Percentiles rank a stretch among this genome's conserved stretches.
These are phyloP conservation scores for Carallia pectinifolia DNA, from an alignment of 345 rosid genomes.

Conservation along the genomic window DNA sequence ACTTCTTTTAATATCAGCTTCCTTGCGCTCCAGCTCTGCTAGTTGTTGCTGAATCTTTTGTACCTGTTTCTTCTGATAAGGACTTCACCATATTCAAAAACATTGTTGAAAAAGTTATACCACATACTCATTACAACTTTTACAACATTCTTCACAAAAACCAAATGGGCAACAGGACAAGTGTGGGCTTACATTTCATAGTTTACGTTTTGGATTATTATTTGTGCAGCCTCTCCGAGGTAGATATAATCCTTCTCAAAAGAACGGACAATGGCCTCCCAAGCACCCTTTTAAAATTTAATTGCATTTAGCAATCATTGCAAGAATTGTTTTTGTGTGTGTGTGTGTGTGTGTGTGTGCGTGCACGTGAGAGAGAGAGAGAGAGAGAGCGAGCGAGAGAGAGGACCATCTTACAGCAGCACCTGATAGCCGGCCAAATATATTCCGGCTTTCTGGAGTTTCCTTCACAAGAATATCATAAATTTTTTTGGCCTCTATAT, in stretches of 20 bases:
- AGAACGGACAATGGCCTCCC: conserved; percentile 83
- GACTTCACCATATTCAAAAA: conserved; percentile 43
- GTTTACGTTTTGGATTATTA: conserved; percentile 84
- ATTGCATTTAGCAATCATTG: conserved; percentile 2
- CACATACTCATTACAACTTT: background rate
- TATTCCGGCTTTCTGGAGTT: conserved; percentile 79
- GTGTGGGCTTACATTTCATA: conserved; percentile 76
- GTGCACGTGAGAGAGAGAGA: background rate
- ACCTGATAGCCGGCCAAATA: conserved; percentile 91
- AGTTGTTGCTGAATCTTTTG: conserved; percentile 92
- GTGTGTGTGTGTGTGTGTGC: no score
- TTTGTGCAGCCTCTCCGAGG: conserved; percentile 96
- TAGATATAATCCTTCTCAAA: conserved; percentile 82
- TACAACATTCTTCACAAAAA: conserved; percentile 1
- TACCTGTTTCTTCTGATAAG: conserved; percentile 91
- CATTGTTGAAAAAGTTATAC: conserved; percentile 10
- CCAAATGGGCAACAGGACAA: conserved; percentile 8
- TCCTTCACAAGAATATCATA: conserved; percentile 70
- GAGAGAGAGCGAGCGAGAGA: conserved; percentile 7
- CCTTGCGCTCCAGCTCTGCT: conserved; percentile 88
- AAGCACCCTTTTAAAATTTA: conserved; percentile 54
- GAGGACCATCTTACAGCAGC: conserved; percentile 63
- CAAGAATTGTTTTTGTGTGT: background rate
- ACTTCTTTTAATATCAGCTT: conserved; percentile 84
- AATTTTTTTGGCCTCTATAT: conserved; percentile 75